Percentiles rank a stretch among this genome's conserved stretches.
phyloP scores from a whole-genome alignment of 1,139 yeast species.

The Yarrowia galli region DNA sequence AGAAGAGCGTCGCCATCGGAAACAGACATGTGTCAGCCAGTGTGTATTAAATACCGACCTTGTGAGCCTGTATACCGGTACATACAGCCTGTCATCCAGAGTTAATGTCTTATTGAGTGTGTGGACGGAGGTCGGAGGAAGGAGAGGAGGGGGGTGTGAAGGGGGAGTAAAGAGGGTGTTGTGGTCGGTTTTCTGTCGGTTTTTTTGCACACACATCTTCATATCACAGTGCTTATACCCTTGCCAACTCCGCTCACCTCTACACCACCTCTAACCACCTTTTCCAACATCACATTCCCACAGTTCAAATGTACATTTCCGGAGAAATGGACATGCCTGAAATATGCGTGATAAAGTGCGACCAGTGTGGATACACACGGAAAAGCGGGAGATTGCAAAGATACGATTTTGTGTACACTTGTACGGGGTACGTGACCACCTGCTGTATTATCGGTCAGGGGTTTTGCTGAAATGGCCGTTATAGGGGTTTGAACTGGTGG shows the following conservation, averaged over 20 bases:
- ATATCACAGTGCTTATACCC: too few species aligned
- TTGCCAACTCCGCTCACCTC: too few species aligned
- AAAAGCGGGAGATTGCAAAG: too few species aligned
- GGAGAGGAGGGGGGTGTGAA: neutral
- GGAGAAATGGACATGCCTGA: conserved; percentile 10
- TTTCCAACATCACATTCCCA: neutral
- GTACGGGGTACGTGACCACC: neutral
- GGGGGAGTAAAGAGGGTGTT: neutral
- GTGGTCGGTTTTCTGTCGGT: neutral
- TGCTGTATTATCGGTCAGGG: too few species aligned
- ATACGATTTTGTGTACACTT: too few species aligned
- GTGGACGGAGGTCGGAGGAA: too few species aligned
- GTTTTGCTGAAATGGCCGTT: too few species aligned
- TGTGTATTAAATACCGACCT: neutral
- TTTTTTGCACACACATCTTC: too few species aligned
- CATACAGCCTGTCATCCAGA: conserved; percentile 7
- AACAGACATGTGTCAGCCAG: conserved; percentile 9
- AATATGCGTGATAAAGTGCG: conserved; percentile 24
- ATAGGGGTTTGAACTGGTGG: too few species aligned
- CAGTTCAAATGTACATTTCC: conserved; percentile 5
- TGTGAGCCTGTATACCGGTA: neutral
- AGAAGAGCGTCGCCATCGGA: neutral
- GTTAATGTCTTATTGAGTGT: conserved; percentile 5
- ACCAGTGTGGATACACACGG: neutral
- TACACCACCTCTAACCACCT: neutral